Evolutionary conservation across 768 basidiomycete genomes (phyloP), one percentile per base, ranked within the genome.

Genomic region (Auriscalpium orientale): DNA sequence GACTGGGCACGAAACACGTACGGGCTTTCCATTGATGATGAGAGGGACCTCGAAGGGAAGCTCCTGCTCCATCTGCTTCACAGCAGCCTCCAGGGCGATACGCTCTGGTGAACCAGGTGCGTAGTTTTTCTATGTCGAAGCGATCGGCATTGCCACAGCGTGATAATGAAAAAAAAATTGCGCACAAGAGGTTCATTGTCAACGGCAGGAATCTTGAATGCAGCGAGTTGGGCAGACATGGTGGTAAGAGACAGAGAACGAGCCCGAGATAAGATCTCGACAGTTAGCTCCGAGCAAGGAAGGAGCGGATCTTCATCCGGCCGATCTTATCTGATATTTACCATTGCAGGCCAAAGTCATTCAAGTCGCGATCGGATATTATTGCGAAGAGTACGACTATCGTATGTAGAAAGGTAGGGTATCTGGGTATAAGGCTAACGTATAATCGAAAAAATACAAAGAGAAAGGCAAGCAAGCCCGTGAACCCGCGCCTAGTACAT

Each of bases 101-200:
- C 95, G 83, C 69, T 98, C 95, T 8, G 78, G 66, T 0, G 92
- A 89, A 53, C 87, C 91, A 18, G 82, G 80, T 1, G 81, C 83
- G 74, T 98, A 98, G 44, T 78, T 68, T 71, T 79, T 81, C 91
- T 94, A 64, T 28, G 28, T 28, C 28, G 28, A 28, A 28, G 28
- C 28, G 7, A 28, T 28, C 28, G 7, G 28, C 28, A 28, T 28
- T 28, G 28, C 28, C 28, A 28, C 28, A 5, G 28, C 28, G 28
- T 4, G 7, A 4, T 28, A 2, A 28, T 4, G 4, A 7, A 28
- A 28, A 7, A 28, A 28, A 28, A 28, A 1, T 28, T 7, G 2
- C 77, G 64, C 64, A 91, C 91, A 89, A 98, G 88, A 44, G 91
- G 89, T 73, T 98, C 97, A 84, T 99, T 99, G 55, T 88, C 80